Evolutionary conservation across 352 stramenopile species (phyloP).

Genomic region (Elongisporangium prolatum): DNA sequence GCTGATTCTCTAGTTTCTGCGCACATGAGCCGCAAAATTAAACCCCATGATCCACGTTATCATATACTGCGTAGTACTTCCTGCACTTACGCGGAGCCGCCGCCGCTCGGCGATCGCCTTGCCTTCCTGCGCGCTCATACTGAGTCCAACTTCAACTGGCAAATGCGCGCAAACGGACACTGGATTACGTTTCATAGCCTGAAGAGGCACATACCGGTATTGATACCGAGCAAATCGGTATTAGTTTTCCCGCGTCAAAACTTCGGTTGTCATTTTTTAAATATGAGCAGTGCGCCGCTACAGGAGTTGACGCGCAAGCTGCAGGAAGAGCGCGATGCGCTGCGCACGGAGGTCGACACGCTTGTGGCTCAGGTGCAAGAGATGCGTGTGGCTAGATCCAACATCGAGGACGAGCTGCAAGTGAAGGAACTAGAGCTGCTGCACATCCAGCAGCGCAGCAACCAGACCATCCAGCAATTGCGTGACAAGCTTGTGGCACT

Average conservation of each 20-base stretch:
- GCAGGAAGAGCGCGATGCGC: constrained; percentile 54
- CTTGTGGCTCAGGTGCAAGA: constrained; percentile 35
- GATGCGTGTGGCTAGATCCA: constrained; percentile 27
- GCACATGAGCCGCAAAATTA: background rate
- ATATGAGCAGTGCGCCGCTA: constrained; percentile 11
- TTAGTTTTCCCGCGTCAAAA: background rate
- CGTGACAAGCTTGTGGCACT: constrained; percentile 39
- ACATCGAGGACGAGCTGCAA: constrained; percentile 57
- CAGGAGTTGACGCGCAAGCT: constrained; percentile 56
- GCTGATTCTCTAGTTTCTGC: constrained; percentile 74
- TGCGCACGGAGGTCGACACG: constrained; percentile 45
- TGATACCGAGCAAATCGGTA: background rate
- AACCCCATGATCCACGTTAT: no score
- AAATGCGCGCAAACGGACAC: background rate
- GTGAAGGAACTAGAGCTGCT: constrained; percentile 63
- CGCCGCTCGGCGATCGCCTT: constrained; percentile 39
- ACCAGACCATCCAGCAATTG: constrained; percentile 43
- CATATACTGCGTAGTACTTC: background rate
- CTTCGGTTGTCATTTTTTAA: background rate
- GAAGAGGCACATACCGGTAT: background rate
- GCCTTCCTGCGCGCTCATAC: background rate
- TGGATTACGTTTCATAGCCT: background rate
- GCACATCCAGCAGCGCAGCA: constrained; percentile 55
- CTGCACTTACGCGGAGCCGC: constrained; percentile 24
- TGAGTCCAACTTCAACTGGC: constrained; percentile 2